phyloP scores from a whole-genome alignment of 2,329 filamentous ascomycete genomes.

The Coniochaeta ligniaria region DNA sequence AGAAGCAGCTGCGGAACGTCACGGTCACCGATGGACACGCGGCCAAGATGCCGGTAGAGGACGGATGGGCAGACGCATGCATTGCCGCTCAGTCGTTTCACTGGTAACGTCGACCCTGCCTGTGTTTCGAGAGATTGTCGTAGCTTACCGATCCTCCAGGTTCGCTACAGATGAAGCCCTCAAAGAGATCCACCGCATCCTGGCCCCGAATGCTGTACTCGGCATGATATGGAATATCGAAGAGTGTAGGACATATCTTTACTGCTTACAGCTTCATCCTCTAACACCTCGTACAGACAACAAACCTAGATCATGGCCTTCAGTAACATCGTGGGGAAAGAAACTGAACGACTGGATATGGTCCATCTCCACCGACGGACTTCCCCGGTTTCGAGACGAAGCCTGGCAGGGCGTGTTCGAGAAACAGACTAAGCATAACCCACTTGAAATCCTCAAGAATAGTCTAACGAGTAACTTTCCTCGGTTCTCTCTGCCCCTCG shows the following conservation, averaged over 20 bases:
- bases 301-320: constrained; percentile 47
- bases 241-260: constrained; percentile 39
- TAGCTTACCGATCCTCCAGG: constrained; percentile 31
- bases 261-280: not conserved
- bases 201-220: constrained; percentile 52
- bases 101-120: constrained; percentile 34
- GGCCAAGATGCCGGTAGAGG: constrained; percentile 44
- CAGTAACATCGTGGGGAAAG: constrained; percentile 54
- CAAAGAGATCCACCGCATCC: constrained; percentile 57
- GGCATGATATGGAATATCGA: constrained; percentile 71
- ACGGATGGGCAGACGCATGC: constrained; percentile 56
- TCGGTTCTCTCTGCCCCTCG: constrained; percentile 54
- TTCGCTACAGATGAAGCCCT: constrained; percentile 59
- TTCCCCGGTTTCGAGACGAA: constrained; percentile 57
- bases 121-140: not conserved
- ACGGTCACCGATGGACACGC: constrained; percentile 51
- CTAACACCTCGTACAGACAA: constrained; percentile 43
- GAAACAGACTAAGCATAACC: constrained; percentile 44
- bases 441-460: constrained; percentile 41
- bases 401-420: constrained; percentile 61
- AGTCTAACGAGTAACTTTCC: constrained; percentile 30
- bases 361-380: constrained; percentile 45
- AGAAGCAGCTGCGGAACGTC: constrained; percentile 50
- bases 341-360: constrained; percentile 52
- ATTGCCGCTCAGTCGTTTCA: constrained; percentile 60